Evolutionary conservation across 1,284 basidiomycete genomes (phyloP).

Genomic region (Wallemia ichthyophaga): DNA sequence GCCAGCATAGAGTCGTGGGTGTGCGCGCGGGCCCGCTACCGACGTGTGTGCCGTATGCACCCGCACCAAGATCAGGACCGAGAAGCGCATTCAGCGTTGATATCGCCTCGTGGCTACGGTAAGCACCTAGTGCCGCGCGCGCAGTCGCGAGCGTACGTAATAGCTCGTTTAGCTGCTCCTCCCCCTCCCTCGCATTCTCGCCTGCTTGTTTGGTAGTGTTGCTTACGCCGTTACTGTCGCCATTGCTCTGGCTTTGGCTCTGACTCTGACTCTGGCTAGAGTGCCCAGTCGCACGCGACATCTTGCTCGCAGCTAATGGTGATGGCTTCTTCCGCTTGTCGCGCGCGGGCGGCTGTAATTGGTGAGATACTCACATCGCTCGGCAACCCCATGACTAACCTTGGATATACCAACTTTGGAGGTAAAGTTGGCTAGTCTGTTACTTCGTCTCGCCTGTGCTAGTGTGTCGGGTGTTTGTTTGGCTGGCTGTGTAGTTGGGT

Average conservation of each 20-base stretch:
- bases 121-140: conserved; percentile 35
- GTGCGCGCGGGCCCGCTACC: conserved; percentile 24
- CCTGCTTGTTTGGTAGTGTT: conserved; percentile 22
- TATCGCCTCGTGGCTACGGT: conserved; percentile 41
- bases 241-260: not conserved
- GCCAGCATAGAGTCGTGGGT: conserved; percentile 24
- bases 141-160: conserved; percentile 51
- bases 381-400: too few species aligned
- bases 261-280: conserved; percentile 1
- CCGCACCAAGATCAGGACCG: not conserved
- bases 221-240: too few species aligned
- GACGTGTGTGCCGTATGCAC: conserved; percentile 36
- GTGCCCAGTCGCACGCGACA: not conserved
- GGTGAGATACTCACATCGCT: not conserved
- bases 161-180: conserved; percentile 46
- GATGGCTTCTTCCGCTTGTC: conserved; percentile 27
- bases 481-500: not conserved
- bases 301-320: not conserved
- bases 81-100: conserved; percentile 35
- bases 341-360: conserved; percentile 11
- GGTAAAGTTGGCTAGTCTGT: not conserved
- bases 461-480: not conserved
- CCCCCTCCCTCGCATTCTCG: conserved; percentile 24
- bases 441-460: not conserved
- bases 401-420: not conserved